Evolutionary conservation across 179 eudicot species (phyloP).

Genomic region (Amaranthus tricolor): DNA sequence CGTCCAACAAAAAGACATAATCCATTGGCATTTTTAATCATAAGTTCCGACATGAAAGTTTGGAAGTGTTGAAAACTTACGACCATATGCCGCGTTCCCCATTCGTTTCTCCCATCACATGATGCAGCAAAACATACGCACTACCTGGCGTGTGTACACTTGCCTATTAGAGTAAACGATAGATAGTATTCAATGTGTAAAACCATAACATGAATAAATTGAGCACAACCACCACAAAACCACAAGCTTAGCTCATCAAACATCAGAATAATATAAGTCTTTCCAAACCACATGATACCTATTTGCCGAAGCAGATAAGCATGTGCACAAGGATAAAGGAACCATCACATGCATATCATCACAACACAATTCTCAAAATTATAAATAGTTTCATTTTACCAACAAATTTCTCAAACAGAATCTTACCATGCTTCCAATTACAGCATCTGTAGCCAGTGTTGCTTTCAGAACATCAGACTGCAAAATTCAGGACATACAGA

Average conservation of each 20-base stretch:
- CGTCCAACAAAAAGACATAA: background rate
- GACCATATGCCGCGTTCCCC: slow-evolving; percentile 98
- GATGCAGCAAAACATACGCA: slow-evolving; percentile 97
- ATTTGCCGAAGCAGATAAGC: slow-evolving; percentile 6
- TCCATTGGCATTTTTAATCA: background rate
- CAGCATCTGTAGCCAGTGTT: slow-evolving; percentile 96
- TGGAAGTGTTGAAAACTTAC: slow-evolving; percentile 52
- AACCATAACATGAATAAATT: background rate
- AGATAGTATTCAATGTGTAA: slow-evolving; percentile 27
- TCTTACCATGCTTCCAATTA: slow-evolving; percentile 82
- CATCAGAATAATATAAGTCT: background rate
- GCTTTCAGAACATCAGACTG: slow-evolving; percentile 92
- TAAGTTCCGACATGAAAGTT: slow-evolving; percentile 4
- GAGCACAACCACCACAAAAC: background rate
- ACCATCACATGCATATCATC: background rate
- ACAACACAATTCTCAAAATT: background rate
- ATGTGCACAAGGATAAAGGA: background rate
- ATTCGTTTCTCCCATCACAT: slow-evolving; percentile 96
- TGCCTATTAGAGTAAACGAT: slow-evolving; percentile 45
- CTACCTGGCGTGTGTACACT: slow-evolving; percentile 88
- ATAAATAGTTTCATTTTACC: slow-evolving; percentile 3
- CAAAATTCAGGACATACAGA: slow-evolving; percentile 13
- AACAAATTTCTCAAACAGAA: background rate
- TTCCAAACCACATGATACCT: background rate
- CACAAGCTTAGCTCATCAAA: slow-evolving; percentile 7